These are phyloP conservation scores for Hippophae gyantsensis DNA, from an alignment of 306 rosid genomes.

Conservation along the genomic window DNA sequence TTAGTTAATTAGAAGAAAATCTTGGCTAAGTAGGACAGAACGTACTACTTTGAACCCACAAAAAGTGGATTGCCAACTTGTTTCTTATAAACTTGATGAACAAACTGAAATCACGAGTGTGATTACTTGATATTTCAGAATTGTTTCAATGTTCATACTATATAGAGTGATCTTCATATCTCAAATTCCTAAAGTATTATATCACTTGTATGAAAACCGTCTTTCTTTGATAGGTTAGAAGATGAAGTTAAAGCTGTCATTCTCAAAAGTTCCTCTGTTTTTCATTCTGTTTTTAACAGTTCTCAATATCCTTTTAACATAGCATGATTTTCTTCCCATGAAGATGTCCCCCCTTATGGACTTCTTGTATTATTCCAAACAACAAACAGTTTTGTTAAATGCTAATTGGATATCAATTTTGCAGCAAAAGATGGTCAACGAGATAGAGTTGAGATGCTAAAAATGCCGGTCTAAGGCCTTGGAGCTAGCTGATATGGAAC, in stretches of 20 bases:
- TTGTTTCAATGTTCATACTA: not conserved
- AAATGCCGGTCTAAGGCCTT: conserved; percentile 20
- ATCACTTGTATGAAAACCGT: too few relatives aligned
- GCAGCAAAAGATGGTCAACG: conserved; percentile 26
- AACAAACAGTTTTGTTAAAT: too few relatives aligned
- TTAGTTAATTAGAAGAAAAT: too few relatives aligned
- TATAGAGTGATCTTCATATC: not conserved
- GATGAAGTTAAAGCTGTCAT: too few relatives aligned
- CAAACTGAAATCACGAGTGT: not conserved
- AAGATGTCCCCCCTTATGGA: too few relatives aligned
- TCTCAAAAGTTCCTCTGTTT: too few relatives aligned
- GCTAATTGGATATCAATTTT: not conserved
- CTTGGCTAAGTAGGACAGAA: not conserved
- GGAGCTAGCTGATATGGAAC: conserved; percentile 10
- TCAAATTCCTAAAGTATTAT: too few relatives aligned
- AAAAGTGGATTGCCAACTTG: conserved; percentile 12
- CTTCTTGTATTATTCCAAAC: too few relatives aligned
- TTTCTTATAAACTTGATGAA: not conserved
- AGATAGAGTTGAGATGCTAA: conserved; percentile 8
- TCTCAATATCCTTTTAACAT: too few relatives aligned
- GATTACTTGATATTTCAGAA: conserved; percentile 1
- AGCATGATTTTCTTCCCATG: too few relatives aligned
- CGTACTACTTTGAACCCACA: conserved; percentile 1
- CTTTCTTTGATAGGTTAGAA: too few relatives aligned
- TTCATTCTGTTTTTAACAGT: too few relatives aligned